Base-by-base conservation (phyloP, 345 rosid genomes). In the Aquilaria yunnanensis region DNA sequence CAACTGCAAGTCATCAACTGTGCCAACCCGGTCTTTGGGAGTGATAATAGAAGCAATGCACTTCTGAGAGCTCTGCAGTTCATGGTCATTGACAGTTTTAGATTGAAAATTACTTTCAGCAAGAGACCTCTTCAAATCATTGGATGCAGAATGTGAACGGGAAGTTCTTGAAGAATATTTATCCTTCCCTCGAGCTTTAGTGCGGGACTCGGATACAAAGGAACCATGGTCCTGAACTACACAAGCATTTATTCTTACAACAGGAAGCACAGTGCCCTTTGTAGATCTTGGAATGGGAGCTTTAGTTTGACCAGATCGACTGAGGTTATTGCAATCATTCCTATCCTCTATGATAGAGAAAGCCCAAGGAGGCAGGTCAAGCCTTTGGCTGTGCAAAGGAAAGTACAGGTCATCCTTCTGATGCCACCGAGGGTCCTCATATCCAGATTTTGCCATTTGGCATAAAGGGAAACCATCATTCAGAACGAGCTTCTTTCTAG, bases 391-490 rank as follows among this genome's bases (percentile, higher is more conserved):
- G 45, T 80, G 83, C 57, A 84, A 80, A 72, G 96, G 96, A 74
- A 71, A 63, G 75, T 95, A 91, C 68, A 87, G 65, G 63, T 87
- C 92, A 77, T 95, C 96, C 71, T 87, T 95, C 66, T 80, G 80
- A 66, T 76, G 86, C 93, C 96, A 81, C 45, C 99, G 83, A 57
- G 99, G 99, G 76, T 95, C 99, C 79, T 85, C 96, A 37, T 59
- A 66, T 55, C 93, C 89, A 62, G 96, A 88, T 69, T 87, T 95
- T 57, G 87, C 84, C 99, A 91, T 95, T 79, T 71, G 84, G 83
- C 99, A 95, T 64, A 91, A 69, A 43, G 97, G 90, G 75, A 83
- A 95, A 71, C 97, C 97, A 84, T 89, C 96, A 87, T 85, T 95
- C 37, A 95, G 85, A 68, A 89, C 90, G 71, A 77, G 49, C 72